These are phyloP conservation scores for Eucalyptus polyanthemos DNA, from an alignment of 345 rosid species.

Conservation along the genomic window DNA sequence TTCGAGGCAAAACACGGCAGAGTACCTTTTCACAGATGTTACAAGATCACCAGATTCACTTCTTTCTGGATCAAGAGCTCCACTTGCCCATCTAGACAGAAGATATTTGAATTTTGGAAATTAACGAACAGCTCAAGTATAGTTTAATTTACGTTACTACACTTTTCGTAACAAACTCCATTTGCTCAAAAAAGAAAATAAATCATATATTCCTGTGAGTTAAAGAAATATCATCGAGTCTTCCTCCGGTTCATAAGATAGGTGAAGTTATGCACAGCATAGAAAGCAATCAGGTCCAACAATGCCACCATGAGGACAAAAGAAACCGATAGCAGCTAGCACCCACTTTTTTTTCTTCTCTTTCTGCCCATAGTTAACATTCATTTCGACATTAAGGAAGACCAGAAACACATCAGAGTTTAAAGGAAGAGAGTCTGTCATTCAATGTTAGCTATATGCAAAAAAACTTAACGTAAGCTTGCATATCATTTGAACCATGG, in stretches of 20 bases:
- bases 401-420: neutral
- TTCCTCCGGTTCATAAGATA: neutral
- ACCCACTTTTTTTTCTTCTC: neutral
- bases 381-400: neutral
- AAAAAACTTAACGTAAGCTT: neutral
- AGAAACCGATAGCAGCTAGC: neutral
- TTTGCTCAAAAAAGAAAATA: neutral
- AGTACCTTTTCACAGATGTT: slow-evolving; percentile 88
- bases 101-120: neutral
- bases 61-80: slow-evolving; percentile 82
- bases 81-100: slow-evolving; percentile 82
- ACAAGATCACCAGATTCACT: slow-evolving; percentile 55
- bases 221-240: neutral
- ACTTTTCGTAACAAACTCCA: neutral
- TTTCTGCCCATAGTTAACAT: neutral
- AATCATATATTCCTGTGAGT: neutral
- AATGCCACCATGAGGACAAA: neutral
- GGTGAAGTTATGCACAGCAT: neutral
- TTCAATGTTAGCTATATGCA: neutral
- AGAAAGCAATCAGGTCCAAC: neutral
- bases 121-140: neutral
- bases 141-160: neutral
- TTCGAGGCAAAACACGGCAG: neutral
- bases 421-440: neutral
- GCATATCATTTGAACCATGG: neutral